Evolutionary conservation across 768 basidiomycete species (phyloP), one percentile per base, ranked within the genome.

Genomic region (Russula ochroleuca): DNA sequence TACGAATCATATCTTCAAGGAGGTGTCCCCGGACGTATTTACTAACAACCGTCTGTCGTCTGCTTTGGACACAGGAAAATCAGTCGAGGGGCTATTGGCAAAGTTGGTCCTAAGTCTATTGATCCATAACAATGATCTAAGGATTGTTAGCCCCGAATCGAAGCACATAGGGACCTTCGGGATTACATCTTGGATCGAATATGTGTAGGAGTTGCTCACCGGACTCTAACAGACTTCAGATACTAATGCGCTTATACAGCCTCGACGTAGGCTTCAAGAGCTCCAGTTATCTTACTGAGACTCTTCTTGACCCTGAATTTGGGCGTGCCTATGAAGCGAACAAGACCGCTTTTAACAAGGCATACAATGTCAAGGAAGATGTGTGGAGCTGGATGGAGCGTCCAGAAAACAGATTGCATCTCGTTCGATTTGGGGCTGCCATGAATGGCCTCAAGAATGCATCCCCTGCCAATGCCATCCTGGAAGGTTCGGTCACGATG

Each of bases 1-100:
- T 5, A 66, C 72, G 1, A 58, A 71, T 40, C 69, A 73, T 62
- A 67, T 75, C 52, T 75, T 74, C 59, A 57, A 35, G 28, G 73
- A 75, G 50, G 55, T 69, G 25, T 48, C 65, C 2, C 69, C 69
- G 2, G 67, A 74, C 48, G 68, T 70, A 5, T 75, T 73, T 57
- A 65, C 71, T 1, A 68, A 71, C 60, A 75, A 73, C 50, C 66
- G 65, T 4, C 40, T 67, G 23, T 73, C 73, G 3, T 60, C 68
- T 10, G 43, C 66, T 5, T 59, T 75, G 33, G 73, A 74, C 54
- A 69, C 70, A 0, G 70, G 72, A 17, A 69, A 69, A 31, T 13
- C 69, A 0, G 47, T 71, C 35, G 53, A 64, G 13, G 69, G 70
- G 2, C 45, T 73, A 6, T 19, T 67, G 28, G 55, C 53, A n/a